A percentile compares a stretch with the other conserved stretches of the same genome.
These are phyloP conservation scores for Leccinum broughii DNA, from an alignment of 768 basidiomycete genomes.

Conservation along the genomic window DNA sequence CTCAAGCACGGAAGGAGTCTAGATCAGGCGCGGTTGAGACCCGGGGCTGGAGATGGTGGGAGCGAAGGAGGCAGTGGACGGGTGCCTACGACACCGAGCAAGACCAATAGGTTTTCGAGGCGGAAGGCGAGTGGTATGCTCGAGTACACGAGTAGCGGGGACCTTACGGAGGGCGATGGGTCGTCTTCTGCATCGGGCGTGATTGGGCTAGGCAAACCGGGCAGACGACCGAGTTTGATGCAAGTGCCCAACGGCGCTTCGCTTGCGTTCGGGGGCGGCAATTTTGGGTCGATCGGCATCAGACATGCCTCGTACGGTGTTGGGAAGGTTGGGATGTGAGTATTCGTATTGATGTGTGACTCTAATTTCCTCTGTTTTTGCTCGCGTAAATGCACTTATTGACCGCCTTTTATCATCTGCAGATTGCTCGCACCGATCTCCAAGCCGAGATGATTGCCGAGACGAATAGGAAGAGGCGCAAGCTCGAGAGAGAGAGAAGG, in stretches of 20 bases:
- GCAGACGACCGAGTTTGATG: slow-evolving; percentile 47
- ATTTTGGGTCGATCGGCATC: no score
- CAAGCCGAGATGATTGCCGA: slow-evolving; percentile 90
- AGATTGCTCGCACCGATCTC: slow-evolving; percentile 77
- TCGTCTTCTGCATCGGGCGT: slow-evolving; percentile 23
- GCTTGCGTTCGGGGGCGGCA: not conserved
- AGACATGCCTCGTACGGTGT: slow-evolving; percentile 38
- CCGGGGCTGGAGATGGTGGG: slow-evolving; percentile 6
- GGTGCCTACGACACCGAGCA: slow-evolving; percentile 31
- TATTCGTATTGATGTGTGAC: not conserved
- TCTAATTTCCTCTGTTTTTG: not conserved
- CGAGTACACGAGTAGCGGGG: slow-evolving; percentile 28
- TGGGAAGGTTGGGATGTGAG: slow-evolving; percentile 27
- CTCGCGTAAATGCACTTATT: slow-evolving; percentile 6
- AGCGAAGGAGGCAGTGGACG: slow-evolving; percentile 1
- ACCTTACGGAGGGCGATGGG: slow-evolving; percentile 23
- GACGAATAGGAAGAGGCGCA: slow-evolving; percentile 81
- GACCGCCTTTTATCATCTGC: slow-evolving; percentile 7
- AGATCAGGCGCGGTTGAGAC: slow-evolving; percentile 26
- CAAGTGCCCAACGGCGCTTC: slow-evolving; percentile 35
- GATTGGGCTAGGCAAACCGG: slow-evolving; percentile 23
- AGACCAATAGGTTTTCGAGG: slow-evolving; percentile 20
- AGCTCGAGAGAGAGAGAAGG: slow-evolving; percentile 83
- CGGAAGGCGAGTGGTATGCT: slow-evolving; percentile 27
- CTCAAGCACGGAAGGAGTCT: slow-evolving; percentile 34